Evolutionary conservation across 2,329 filamentous ascomycete genomes (phyloP), one percentile per base, ranked within the genome.

Genomic region (Hirsutella minnesotensis): DNA sequence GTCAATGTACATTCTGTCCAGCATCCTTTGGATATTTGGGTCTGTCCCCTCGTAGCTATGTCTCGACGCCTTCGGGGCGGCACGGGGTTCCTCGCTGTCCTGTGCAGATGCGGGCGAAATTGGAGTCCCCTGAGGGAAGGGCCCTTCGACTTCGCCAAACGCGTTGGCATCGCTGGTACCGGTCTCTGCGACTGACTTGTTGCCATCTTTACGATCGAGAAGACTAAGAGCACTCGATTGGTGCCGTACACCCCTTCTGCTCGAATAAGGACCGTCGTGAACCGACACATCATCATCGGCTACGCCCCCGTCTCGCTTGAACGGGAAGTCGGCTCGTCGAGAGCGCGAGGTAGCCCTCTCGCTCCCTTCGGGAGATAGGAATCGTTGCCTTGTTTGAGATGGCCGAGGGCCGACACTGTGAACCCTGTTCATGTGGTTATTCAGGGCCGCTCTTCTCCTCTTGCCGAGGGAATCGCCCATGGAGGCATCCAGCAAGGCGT

Each of bases 401-500:
- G 58, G 49, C 10, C 49, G 51, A 19, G 59, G 56, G 0, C 61
- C 62, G 19, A 59, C 51, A 42, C 62, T 63, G 30, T 65, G 54
- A 41, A 63, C 56, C 21, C 71, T 65, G 21, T 67, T 63, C 44
- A 63, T 67, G 49, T 75, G 73, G 12, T 53, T 66, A 47, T 76
- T 75, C n/a, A 68, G 53, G 0, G 70, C 70, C 13, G 69, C 68
- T 24, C 69, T 68, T 42, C 68, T 69, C 49, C 69, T 69, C 55
- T 69, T 73, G 3, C 75, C 65, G 8, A 75, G 62, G 1, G 79
- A 68, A 49, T 83, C 80, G 54, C 90, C 83, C 48, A 86, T 89
- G 1, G 88, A 94, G 7, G 92, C 92, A 61, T 96, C 92, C 24
- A 94, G 70, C 15, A 96, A 69, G 5, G 92, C 92, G 62, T 96